Evolutionary conservation across 768 basidiomycete genomes (phyloP).

Genomic region (Phylloporus arenicola): DNA sequence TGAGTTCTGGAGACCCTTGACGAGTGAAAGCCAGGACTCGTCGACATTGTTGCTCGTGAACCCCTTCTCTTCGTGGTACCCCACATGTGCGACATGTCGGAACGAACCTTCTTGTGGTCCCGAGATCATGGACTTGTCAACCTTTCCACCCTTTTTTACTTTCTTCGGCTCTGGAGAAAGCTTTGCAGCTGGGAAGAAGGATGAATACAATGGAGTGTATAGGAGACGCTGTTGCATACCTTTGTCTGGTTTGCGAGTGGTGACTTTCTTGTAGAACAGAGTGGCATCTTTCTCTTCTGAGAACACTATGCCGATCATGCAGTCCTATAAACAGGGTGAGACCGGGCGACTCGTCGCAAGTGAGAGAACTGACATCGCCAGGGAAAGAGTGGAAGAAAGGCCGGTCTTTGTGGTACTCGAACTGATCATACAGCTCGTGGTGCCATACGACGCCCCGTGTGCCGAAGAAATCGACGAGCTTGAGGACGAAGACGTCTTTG

Average conservation of each 20-base stretch:
- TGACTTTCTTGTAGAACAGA: slow-evolving; percentile 81
- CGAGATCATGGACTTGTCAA: slow-evolving; percentile 92
- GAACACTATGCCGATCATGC: slow-evolving; percentile 90
- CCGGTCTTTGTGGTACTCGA: slow-evolving; percentile 79
- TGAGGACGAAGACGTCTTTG: slow-evolving; percentile 56
- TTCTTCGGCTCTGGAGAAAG: slow-evolving; percentile 50
- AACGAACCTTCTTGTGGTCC: slow-evolving; percentile 75
- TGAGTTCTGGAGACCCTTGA: slow-evolving; percentile 55
- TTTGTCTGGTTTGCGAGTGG: slow-evolving; percentile 55
- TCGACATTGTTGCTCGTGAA: slow-evolving; percentile 87
- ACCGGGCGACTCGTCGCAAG: not conserved
- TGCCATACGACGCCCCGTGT: slow-evolving; percentile 90
- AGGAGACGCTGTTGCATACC: slow-evolving; percentile 32
- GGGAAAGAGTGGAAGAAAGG: slow-evolving; percentile 90
- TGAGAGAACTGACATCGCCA: slow-evolving; percentile 72
- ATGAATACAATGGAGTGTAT: slow-evolving; percentile 2
- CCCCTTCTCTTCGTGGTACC: slow-evolving; percentile 81
- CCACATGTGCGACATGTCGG: slow-evolving; percentile 92
- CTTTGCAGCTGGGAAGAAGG: slow-evolving; percentile 37
- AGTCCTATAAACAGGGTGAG: slow-evolving; percentile 47
- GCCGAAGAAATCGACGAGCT: slow-evolving; percentile 78
- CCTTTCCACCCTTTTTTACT: slow-evolving; percentile 60
- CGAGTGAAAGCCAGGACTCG: slow-evolving; percentile 76
- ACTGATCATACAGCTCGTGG: slow-evolving; percentile 80
- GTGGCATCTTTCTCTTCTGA: slow-evolving; percentile 82